Conservation (phyloP, 495 filamentous ascomycete genomes). For the Venustampulla echinocandica region DNA sequence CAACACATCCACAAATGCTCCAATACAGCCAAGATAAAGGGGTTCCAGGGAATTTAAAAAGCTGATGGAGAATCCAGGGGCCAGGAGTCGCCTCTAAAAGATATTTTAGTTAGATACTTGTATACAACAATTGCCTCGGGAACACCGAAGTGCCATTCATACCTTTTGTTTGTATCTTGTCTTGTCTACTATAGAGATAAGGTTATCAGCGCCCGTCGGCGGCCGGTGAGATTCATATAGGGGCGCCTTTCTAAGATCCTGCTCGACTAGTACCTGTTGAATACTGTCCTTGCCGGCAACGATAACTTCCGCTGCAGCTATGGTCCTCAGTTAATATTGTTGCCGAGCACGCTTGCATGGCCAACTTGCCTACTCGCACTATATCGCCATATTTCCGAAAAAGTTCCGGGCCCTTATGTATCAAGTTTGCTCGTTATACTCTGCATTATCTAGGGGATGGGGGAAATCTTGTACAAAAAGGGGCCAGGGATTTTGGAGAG, state of each 20-base stretch:
- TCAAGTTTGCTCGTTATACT: constrained; percentile 8
- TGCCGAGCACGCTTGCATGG: neutral
- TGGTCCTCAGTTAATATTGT: neutral
- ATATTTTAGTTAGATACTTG: neutral
- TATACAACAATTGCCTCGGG: too few relatives aligned
- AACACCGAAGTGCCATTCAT: too few relatives aligned
- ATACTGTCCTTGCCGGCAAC: constrained; percentile 4
- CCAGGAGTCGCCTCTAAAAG: constrained; percentile 11
- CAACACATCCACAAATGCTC: constrained; percentile 5
- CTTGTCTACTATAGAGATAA: constrained; percentile 14
- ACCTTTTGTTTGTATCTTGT: constrained; percentile 14
- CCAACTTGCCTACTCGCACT: constrained; percentile 11
- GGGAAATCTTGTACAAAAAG: constrained; percentile 6
- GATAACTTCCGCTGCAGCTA: constrained; percentile 9
- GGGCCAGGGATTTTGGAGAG: constrained; percentile 16
- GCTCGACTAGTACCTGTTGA: constrained; percentile 10
- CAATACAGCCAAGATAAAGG: constrained; percentile 11
- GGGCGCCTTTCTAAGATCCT: constrained; percentile 11
- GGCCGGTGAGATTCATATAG: constrained; percentile 6
- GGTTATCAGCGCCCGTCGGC: neutral
- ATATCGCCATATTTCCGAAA: constrained; percentile 16
- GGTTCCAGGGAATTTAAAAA: constrained; percentile 15
- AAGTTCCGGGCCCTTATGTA: constrained; percentile 5
- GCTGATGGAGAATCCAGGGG: constrained; percentile 14
- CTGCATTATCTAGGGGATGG: constrained; percentile 7